A percentile compares a stretch with the other conserved stretches of the same genome.
Conservation (phyloP, 73 alveolate species). For the Tetrahymena elliotti region DNA sequence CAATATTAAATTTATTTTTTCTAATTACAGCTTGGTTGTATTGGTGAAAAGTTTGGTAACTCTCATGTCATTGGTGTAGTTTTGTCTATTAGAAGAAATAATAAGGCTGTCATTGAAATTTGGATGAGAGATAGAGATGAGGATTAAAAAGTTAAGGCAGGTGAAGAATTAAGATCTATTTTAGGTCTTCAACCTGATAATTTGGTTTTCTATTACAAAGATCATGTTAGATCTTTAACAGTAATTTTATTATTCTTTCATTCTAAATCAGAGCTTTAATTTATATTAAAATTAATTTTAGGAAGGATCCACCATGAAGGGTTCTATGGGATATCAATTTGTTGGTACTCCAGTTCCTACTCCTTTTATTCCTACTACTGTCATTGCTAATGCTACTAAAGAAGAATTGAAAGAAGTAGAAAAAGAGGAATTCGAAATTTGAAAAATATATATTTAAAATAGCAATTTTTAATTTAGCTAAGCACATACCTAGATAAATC, state of each 20-base stretch:
- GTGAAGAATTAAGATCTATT: conserved; percentile 24
- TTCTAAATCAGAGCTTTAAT: not conserved
- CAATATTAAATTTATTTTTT: not conserved
- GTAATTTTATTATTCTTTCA: not conserved
- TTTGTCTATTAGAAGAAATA: conserved; percentile 21
- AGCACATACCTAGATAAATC: not conserved
- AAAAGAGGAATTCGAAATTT: not conserved
- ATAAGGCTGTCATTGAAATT: conserved; percentile 27
- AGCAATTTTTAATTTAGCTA: not conserved
- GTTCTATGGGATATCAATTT: conserved; percentile 8
- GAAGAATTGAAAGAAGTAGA: not conserved
- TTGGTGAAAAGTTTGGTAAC: conserved; percentile 41
- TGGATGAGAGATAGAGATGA: conserved; percentile 37
- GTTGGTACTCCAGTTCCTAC: conserved; percentile 29
- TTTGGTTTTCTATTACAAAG: conserved; percentile 23
- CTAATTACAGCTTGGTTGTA: conserved; percentile 9
- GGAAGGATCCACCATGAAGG: conserved; percentile 44
- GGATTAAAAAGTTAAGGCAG: conserved; percentile 20
- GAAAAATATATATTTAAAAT: not conserved
- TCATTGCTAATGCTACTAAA: not conserved
- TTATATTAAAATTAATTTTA: not conserved
- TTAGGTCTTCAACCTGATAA: conserved; percentile 28
- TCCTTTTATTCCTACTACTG: not conserved
- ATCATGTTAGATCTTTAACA: conserved; percentile 17
- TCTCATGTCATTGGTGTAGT: conserved; percentile 38